Evolutionary conservation across 2,329 filamentous ascomycete species (phyloP).

Genomic region (Trematosphaeria pertusa): DNA sequence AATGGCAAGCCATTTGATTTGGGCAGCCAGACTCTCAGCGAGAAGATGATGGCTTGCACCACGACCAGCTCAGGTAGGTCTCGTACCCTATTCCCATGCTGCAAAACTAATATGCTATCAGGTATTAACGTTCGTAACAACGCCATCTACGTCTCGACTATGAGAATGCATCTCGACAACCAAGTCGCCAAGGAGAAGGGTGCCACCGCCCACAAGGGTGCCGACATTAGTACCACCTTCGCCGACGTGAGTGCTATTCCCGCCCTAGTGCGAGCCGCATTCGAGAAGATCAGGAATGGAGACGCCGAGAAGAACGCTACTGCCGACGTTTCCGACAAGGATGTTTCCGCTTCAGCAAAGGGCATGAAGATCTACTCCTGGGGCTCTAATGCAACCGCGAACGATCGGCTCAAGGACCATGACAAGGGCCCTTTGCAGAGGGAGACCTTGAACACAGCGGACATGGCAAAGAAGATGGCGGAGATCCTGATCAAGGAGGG

Average conservation of each 20-base stretch:
- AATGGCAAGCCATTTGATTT: constrained; percentile 3
- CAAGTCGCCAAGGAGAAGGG: constrained; percentile 2
- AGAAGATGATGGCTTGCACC: background rate
- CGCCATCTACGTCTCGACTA: background rate
- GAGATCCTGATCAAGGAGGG: constrained; percentile 1
- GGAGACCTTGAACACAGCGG: background rate
- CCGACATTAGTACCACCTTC: constrained; percentile 2
- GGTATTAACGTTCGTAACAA: constrained; percentile 1
- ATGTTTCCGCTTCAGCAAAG: background rate
- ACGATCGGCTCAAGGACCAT: constrained; percentile 1
- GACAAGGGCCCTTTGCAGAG: background rate
- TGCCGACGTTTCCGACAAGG: background rate
- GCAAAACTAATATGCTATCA: background rate
- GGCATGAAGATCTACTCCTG: background rate
- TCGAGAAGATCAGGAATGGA: background rate
- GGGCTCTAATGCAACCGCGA: background rate
- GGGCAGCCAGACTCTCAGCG: constrained; percentile 2
- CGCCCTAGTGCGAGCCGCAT: background rate
- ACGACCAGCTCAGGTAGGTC: background rate
- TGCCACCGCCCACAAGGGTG: background rate
- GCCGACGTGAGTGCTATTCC: background rate
- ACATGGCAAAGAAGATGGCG: background rate
- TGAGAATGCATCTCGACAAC: constrained; percentile 6
- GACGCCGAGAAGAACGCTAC: background rate
- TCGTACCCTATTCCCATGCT: background rate